Percentiles rank a stretch among this genome's conserved stretches.
Conservation (phyloP, 169 alveolate genomes). For the Plasmodium adleri region DNA sequence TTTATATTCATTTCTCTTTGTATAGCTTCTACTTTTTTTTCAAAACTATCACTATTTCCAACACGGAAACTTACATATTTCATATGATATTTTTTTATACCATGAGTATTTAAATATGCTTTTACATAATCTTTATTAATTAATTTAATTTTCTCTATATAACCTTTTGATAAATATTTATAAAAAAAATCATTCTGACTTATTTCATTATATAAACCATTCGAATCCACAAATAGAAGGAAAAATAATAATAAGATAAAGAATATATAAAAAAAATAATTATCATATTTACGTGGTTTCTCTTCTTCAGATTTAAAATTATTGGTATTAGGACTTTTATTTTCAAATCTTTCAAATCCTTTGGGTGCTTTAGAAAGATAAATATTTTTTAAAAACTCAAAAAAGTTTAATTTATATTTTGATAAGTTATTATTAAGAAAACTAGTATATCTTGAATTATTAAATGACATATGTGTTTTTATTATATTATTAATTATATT, state of each 20-base stretch:
- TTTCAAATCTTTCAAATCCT: conserved; percentile 81
- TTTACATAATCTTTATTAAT: conserved; percentile 85
- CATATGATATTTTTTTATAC: conserved; percentile 66
- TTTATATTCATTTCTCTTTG: conserved; percentile 87
- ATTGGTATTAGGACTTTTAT: conserved; percentile 15
- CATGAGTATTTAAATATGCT: conserved; percentile 75
- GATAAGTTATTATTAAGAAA: not conserved
- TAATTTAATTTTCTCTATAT: conserved; percentile 86
- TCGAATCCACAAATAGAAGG: conserved; percentile 79
- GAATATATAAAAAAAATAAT: conserved; percentile 68
- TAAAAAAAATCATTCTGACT: conserved; percentile 89
- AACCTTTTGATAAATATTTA: conserved; percentile 86
- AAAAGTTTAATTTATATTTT: conserved; percentile 1
- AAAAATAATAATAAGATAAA: conserved; percentile 74
- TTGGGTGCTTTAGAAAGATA: conserved; percentile 73
- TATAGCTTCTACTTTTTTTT: conserved; percentile 81
- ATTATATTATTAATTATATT: not conserved
- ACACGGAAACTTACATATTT: conserved; percentile 82
- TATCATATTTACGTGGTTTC: conserved; percentile 61
- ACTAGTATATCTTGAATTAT: too few relatives aligned
- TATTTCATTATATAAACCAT: conserved; percentile 84
- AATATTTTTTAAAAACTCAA: conserved; percentile 2
- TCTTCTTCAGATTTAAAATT: conserved; percentile 28
- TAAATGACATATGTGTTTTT: not conserved
- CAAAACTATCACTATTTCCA: conserved; percentile 87